Base-by-base conservation (phyloP, 2,329 filamentous ascomycete genomes). In the Colletotrichum chrysophilum region DNA sequence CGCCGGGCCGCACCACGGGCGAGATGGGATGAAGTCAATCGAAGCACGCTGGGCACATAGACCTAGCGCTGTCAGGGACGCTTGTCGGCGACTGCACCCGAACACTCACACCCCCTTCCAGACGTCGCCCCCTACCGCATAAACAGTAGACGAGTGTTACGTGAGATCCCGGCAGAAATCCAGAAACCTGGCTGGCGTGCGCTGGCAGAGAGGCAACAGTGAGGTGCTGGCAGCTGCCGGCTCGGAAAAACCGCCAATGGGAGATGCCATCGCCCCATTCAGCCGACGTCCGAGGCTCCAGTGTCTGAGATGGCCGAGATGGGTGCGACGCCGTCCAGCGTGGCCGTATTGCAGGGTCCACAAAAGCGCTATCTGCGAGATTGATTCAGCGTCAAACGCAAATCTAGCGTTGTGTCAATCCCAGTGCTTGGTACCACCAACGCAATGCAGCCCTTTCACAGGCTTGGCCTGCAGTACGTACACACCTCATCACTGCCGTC, bases 1-100 rank as follows among this genome's bases (percentile, higher is more conserved):
- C 61, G 66, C 18, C 43, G 16, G 55, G 52, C 60, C 61, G 52
- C 61, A 66, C 61, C 69, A 67, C 32, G 30, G 43, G 18, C n/a
- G 36, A 73, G 65, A 69, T 74, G 74, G 43, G 70, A 74, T 76
- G 74, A 76, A 74, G 74, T 76, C 70, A 74, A 76, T 76, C 74
- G 74, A 76, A 76, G 74, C 70, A 55, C 74, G 30, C 48, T 13
- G 43, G 28, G 55, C 65, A 58, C 74, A 68, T 73, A 24, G 28
- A 34, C 65, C 70, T 65, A 65, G 34, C 38, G 58, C 73, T 55
- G 64, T 64, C 56, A 62, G 56, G 70, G 70, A 73, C 73, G 64
- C 58, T 64, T 74, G 70, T 71, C 48, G 34, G 64, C 48, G 74
- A 69, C 58, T 18, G 43, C 69, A 68, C 43, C 67, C 67, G 66